These are phyloP conservation scores for Backusella australiensis DNA, from an alignment of 192 early-diverging fungal species.

Conservation along the genomic window DNA sequence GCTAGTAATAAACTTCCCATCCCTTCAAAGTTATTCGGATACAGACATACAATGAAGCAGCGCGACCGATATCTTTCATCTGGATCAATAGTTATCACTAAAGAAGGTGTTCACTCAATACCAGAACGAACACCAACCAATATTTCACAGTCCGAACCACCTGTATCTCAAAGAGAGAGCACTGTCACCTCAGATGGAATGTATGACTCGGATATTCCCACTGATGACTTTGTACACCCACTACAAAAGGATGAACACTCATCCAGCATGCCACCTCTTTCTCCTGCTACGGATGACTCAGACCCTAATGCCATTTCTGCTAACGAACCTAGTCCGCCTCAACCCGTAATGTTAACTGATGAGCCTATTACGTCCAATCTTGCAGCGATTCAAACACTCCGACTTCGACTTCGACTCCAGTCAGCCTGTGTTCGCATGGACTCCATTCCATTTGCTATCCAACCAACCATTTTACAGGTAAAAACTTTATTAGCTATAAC, in stretches of 20 bases:
- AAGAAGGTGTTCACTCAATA: slow-evolving; percentile 12
- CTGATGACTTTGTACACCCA: slow-evolving; percentile 8
- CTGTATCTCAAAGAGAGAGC: neutral
- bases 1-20: slow-evolving; percentile 30
- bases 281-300: neutral
- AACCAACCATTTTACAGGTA: slow-evolving; percentile 37
- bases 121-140: neutral
- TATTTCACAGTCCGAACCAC: neutral
- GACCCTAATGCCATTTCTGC: neutral
- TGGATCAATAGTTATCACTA: slow-evolving; percentile 7
- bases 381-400: slow-evolving; percentile 30
- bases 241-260: neutral
- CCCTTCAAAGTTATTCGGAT: slow-evolving; percentile 19
- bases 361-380: slow-evolving; percentile 17
- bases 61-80: slow-evolving; percentile 17
- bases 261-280: slow-evolving; percentile 8
- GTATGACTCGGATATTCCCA: slow-evolving; percentile 11
- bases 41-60: slow-evolving; percentile 20
- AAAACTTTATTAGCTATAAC: neutral
- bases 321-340: neutral
- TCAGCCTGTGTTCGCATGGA: slow-evolving; percentile 20
- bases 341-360: slow-evolving; percentile 9
- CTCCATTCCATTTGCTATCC: slow-evolving; percentile 6
- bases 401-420: slow-evolving; percentile 22
- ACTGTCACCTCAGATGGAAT: slow-evolving; percentile 9